phyloP scores from a whole-genome alignment of 2,329 filamentous ascomycete species.

The Ophiostoma ips region DNA sequence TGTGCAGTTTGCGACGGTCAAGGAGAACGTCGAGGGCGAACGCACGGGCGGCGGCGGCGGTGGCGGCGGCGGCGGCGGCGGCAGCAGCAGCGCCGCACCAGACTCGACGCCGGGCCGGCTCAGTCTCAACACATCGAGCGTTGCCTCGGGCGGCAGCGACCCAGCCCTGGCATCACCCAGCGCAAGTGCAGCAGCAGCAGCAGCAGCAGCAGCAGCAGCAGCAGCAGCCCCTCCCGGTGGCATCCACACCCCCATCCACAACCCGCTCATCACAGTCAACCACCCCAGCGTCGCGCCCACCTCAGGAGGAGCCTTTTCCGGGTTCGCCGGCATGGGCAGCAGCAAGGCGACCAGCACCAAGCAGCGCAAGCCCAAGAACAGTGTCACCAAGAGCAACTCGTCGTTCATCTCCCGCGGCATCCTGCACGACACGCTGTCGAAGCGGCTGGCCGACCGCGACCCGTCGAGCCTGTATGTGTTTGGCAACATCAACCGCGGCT shows the following conservation, averaged over 20 bases:
- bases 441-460: conserved; percentile 65
- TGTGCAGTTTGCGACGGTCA: conserved; percentile 4
- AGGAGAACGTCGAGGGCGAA: conserved; percentile 12
- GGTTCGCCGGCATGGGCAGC: conserved; percentile 50
- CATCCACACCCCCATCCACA: conserved; percentile 2
- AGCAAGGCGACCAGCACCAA: conserved; percentile 59
- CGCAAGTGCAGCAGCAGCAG: conserved; percentile 25
- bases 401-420: conserved; percentile 97
- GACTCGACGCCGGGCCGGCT: conserved; percentile 11
- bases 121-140: conserved; percentile 12
- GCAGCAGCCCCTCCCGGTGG: background rate
- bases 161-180: conserved; percentile 35
- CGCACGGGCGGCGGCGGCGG: background rate
- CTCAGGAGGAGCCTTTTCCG: conserved; percentile 60
- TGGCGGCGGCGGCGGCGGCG: background rate
- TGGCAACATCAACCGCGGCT: conserved; percentile 87
- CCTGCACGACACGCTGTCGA: conserved; percentile 66
- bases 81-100: background rate
- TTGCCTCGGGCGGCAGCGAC: conserved; percentile 10
- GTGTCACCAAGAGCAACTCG: conserved; percentile 95
- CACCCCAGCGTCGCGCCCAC: conserved; percentile 17
- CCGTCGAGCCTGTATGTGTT: conserved; percentile 77
- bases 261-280: conserved; percentile 19
- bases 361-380: conserved; percentile 81
- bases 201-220: background rate